Base-by-base conservation (phyloP, 345 rosid species). In the Arabidopsis suecica region DNA sequence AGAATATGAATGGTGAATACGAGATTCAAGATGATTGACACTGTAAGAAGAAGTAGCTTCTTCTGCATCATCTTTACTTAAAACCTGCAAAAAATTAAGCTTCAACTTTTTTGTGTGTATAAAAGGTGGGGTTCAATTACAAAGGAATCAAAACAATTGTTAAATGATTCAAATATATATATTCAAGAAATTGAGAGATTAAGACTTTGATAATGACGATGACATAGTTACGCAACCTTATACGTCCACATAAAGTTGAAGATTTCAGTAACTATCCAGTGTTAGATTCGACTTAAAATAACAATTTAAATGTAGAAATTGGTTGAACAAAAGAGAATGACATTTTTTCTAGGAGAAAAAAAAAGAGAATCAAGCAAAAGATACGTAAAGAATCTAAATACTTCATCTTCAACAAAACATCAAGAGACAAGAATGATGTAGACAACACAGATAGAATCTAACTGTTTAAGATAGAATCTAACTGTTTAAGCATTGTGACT, bases 1-100 rank as follows among this genome's bases (percentile, higher is more conserved):
- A 76, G 74, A 30, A 67, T 42, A 51, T 79, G 71, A 33, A 59
- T 28, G 0, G 58, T 61, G 9, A 83, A 73, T 6, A 79, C 37
- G 1, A 84, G 69, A 65, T 86, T 89, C 14, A 82, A 70, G 38
- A 76, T 20, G 22, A 86, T 1, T 10, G 89, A 87, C 14, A 44
- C 63, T 22, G 49, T 10, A 9, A 74, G 6, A 9, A 74, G 6
- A 7, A 68, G 14, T 6, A 38, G 14, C 40, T 61, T 61, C 41
- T 5, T 44, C 40, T 42, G 10, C 74, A 49, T 60, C 7, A 3
- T 20, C 38, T 72, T 50, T 38, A 61, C 25, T 65, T 22, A 33
- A 33, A 69, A 49, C 65, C 68, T 71, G 68, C 59, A 71, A 18
- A 61, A 47, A 48, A 14, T 65, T n/a, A 6, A n/a, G 4, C 13